Evolutionary conservation across 495 filamentous ascomycete species (phyloP).

Genomic region (Acidiella bohemica): DNA sequence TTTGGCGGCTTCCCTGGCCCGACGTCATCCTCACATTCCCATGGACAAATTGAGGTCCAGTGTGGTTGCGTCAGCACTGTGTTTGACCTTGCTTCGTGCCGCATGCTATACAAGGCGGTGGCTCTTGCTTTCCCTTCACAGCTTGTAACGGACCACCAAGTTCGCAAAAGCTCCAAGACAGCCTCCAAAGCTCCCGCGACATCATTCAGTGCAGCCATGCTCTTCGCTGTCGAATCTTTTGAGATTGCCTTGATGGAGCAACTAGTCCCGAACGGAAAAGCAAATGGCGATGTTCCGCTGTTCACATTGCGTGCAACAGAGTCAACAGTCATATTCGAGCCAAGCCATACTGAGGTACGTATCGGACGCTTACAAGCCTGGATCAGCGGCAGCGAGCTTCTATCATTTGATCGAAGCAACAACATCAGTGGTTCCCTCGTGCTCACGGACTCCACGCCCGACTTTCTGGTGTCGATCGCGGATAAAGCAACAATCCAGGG

Average conservation of each 20-base stretch:
- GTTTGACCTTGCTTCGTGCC: slow-evolving; percentile 4
- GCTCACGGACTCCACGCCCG: slow-evolving; percentile 7
- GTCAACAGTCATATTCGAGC: slow-evolving; percentile 10
- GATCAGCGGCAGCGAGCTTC: slow-evolving; percentile 26
- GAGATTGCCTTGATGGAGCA: slow-evolving; percentile 4
- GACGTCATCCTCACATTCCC: too few relatives aligned
- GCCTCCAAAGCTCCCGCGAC: too few relatives aligned
- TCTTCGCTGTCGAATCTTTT: neutral
- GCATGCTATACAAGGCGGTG: neutral
- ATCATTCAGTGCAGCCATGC: neutral
- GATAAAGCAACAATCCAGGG: neutral
- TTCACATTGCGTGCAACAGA: slow-evolving; percentile 59
- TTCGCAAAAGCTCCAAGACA: neutral
- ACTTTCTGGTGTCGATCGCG: slow-evolving; percentile 5
- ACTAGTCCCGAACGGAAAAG: neutral
- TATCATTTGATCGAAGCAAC: slow-evolving; percentile 55
- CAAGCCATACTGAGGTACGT: neutral
- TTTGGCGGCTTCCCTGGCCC: too few relatives aligned
- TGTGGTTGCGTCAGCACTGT: neutral
- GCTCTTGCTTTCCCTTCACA: neutral
- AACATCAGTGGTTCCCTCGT: slow-evolving; percentile 56
- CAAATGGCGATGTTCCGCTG: neutral
- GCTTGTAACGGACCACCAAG: neutral
- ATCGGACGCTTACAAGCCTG: slow-evolving; percentile 1
- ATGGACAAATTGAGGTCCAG: slow-evolving; percentile 4